Base-by-base conservation (phyloP, 106 monocot genomes). In the Acorus calamus region DNA sequence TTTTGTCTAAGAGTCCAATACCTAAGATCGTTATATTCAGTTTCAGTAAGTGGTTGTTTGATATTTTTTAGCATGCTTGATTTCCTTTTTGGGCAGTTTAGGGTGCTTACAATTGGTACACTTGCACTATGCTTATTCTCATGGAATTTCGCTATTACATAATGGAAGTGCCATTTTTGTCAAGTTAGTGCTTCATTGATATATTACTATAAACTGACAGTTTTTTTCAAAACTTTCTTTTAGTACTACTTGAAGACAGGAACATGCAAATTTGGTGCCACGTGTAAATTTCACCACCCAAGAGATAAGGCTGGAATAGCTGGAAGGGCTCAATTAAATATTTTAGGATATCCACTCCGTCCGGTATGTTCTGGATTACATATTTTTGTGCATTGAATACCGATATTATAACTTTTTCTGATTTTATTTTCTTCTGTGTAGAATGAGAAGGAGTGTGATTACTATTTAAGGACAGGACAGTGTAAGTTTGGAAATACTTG, bases 211-310 rank as follows among this genome's bases (percentile, higher is more conserved):
- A 28, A 28, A 28, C 28, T 28, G 28, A 28, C 28, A 28, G 28
- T 28, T 28, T 28, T 28, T 28, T 28, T 28, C 28, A 28, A 28
- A 28, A 28, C 28, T 65, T 42, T 42, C 72, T 53, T 68, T 14
- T 59, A 98, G 96, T 98, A 98, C 66, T 98, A 88, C 74, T 61
- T 98, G 58, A 98, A 80, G 77, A 98, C 91, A 3, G 96, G 96
- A 62, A 83, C 79, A 50, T 98, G 96, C 79, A 98, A 91, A 77
- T 98, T 98, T 79, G 96, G 96, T 56, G 74, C 85, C 60, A 98
- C 91, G 14, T 98, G 96, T 63, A 98, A 98, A 76, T 98, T 98
- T 78, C 81, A 98, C 70, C 96, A 94, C 59, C 94, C 94, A 11
- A 86, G 63, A 73, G 89, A 89, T 44, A 86, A 77, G 71, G 86